These are phyloP conservation scores for Tetrapisispora namnaoensis DNA, from an alignment of 805 yeast species.

Conservation along the genomic window DNA sequence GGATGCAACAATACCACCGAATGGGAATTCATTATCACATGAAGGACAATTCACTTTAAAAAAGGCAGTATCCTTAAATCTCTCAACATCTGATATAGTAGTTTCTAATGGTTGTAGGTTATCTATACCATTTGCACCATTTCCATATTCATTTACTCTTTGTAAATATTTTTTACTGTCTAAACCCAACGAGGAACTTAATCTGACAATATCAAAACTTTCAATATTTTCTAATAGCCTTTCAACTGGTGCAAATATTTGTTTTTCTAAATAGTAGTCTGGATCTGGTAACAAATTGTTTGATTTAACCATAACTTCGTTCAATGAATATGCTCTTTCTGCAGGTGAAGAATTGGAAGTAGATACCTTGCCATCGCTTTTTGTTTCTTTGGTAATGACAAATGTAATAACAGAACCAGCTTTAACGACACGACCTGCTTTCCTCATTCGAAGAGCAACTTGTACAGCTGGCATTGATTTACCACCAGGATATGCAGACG, in stretches of 20 bases:
- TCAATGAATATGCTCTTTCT: slow-evolving; percentile 74
- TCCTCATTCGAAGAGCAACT: slow-evolving; percentile 73
- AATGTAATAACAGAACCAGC: slow-evolving; percentile 88
- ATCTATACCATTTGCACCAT: slow-evolving; percentile 25
- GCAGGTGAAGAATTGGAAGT: slow-evolving; percentile 5
- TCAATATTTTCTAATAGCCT: slow-evolving; percentile 77
- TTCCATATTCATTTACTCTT: slow-evolving; percentile 25
- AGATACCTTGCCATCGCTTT: slow-evolving; percentile 28
- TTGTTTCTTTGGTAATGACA: slow-evolving; percentile 50
- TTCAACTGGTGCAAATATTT: slow-evolving; percentile 82
- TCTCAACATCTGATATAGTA: slow-evolving; percentile 67
- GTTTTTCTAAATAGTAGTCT: slow-evolving; percentile 73
- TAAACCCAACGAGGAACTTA: slow-evolving; percentile 70
- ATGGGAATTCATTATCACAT: slow-evolving; percentile 53
- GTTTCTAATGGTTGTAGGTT: slow-evolving; percentile 69
- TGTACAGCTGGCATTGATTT: slow-evolving; percentile 82
- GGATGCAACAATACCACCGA: slow-evolving; percentile 67
- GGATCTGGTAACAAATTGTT: slow-evolving; percentile 59
- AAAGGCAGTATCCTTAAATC: slow-evolving; percentile 58
- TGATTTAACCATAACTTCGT: slow-evolving; percentile 52
- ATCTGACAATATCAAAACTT: slow-evolving; percentile 71
- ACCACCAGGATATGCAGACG: slow-evolving; percentile 70
- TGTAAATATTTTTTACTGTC: slow-evolving; percentile 55
- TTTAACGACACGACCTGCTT: slow-evolving; percentile 75
- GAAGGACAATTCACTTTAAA: slow-evolving; percentile 46